Percentiles rank a stretch among this genome's conserved stretches.
phyloP scores from a whole-genome alignment of 2,329 filamentous ascomycete species.

The Venturia effusa region DNA sequence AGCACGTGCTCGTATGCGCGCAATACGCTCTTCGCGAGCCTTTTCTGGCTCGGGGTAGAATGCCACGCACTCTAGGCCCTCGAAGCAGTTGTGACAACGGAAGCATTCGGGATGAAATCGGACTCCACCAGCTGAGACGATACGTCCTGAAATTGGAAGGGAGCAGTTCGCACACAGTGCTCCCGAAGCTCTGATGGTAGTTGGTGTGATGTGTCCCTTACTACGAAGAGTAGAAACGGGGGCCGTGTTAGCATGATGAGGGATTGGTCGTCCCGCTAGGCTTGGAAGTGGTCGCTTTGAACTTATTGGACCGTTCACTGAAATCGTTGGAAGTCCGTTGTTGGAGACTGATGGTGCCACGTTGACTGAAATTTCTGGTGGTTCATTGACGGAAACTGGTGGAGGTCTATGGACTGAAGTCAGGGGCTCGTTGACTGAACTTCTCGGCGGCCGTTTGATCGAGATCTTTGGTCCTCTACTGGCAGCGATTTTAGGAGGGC shows the following conservation, averaged over 20 bases:
- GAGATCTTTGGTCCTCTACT: constrained; percentile 4
- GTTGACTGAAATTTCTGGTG: constrained; percentile 11
- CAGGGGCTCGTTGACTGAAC: constrained; percentile 18
- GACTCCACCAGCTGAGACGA: constrained; percentile 69
- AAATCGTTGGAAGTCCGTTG: neutral
- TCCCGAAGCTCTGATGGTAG: constrained; percentile 43
- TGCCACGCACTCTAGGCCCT: constrained; percentile 83
- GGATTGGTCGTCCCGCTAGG: constrained; percentile 33
- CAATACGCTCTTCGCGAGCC: constrained; percentile 59
- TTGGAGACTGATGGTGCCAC: neutral
- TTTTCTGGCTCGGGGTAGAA: constrained; percentile 85
- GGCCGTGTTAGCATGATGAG: constrained; percentile 23
- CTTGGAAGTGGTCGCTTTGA: constrained; percentile 38
- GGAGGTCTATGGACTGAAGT: no score
- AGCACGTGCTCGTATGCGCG: constrained; percentile 58
- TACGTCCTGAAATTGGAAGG: constrained; percentile 77
- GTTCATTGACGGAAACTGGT: no score
- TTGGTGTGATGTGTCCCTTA: constrained; percentile 22
- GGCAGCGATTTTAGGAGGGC: constrained; percentile 6
- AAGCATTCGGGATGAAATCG: constrained; percentile 95
- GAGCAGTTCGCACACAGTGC: constrained; percentile 78
- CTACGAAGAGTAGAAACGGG: constrained; percentile 24
- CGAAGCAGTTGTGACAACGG: constrained; percentile 76
- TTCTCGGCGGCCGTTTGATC: constrained; percentile 16
- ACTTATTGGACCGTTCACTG: constrained; percentile 7